phyloP scores from a whole-genome alignment of 2,329 filamentous ascomycete species.

The Phaeosphaeriaceae sp. region DNA sequence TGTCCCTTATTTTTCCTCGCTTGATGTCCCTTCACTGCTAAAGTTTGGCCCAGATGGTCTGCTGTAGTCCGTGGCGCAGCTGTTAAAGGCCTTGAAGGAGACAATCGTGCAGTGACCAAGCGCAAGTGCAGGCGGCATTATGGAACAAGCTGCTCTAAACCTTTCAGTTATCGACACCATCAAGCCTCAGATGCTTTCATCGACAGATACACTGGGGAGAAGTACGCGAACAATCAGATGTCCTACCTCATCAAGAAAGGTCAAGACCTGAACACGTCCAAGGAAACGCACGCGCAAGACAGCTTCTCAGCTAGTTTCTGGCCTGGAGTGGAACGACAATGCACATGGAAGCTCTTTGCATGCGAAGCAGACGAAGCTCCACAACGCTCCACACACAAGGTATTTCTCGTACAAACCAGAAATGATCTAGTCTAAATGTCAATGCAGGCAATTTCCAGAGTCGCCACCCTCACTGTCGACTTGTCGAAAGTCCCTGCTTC shows the following conservation, averaged over 20 bases:
- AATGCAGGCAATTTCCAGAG: constrained; percentile 13
- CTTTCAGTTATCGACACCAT: constrained; percentile 11
- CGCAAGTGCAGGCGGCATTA: constrained; percentile 34
- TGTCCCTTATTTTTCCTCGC: too few species aligned
- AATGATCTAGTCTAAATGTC: too few species aligned
- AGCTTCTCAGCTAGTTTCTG: too few species aligned
- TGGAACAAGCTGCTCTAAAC: neutral
- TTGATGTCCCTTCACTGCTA: constrained; percentile 9
- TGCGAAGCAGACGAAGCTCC: constrained; percentile 10
- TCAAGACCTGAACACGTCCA: constrained; percentile 11
- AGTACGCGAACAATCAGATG: constrained; percentile 14
- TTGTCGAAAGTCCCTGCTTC: constrained; percentile 15
- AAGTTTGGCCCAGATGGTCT: constrained; percentile 29
- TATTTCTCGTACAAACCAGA: constrained; percentile 8
- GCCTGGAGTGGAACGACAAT: neutral
- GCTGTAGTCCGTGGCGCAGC: constrained; percentile 34
- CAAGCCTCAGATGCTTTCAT: constrained; percentile 16
- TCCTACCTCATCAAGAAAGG: constrained; percentile 24
- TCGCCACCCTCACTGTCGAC: constrained; percentile 15
- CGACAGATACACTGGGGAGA: neutral
- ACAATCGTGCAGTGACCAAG: neutral
- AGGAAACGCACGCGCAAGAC: constrained; percentile 4
- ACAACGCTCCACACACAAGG: neutral
- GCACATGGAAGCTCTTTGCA: constrained; percentile 1
- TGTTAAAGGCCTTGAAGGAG: constrained; percentile 29